Conservation (phyloP, 208 protist species). For the Trypanosoma brucei region DNA sequence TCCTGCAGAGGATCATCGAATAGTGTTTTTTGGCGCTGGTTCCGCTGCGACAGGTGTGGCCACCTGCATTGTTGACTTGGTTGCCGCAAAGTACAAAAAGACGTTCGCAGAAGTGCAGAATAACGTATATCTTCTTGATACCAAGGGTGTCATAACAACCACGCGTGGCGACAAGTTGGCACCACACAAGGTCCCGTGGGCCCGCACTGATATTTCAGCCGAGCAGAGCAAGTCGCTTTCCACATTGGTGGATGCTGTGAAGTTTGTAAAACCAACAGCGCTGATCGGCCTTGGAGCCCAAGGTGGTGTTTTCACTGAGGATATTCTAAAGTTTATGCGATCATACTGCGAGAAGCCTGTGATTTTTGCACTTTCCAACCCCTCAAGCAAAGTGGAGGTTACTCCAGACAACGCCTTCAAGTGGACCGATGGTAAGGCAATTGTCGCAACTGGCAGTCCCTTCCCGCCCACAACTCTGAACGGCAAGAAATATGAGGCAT, state of each 20-base stretch:
- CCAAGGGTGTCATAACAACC: slow-evolving; percentile 85
- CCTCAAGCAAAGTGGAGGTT: slow-evolving; percentile 86
- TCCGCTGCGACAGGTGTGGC: slow-evolving; percentile 93
- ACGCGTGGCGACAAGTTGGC: slow-evolving; percentile 80
- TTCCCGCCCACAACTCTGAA: slow-evolving; percentile 89
- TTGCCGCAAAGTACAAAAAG: slow-evolving; percentile 50
- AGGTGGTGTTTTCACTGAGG: slow-evolving; percentile 92
- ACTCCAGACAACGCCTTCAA: slow-evolving; percentile 92
- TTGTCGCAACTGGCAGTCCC: slow-evolving; percentile 95
- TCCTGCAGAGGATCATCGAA: slow-evolving; percentile 45
- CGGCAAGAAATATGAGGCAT: slow-evolving; percentile 73
- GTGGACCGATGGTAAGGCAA: slow-evolving; percentile 89
- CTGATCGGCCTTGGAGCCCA: slow-evolving; percentile 93
- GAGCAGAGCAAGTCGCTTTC: slow-evolving; percentile 52
- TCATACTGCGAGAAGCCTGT: slow-evolving; percentile 86
- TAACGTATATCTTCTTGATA: slow-evolving; percentile 90
- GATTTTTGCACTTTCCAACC: slow-evolving; percentile 96
- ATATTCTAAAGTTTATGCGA: slow-evolving; percentile 81
- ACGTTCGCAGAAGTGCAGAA: slow-evolving; percentile 72
- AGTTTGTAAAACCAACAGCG: slow-evolving; percentile 92
- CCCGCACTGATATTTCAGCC: slow-evolving; percentile 75
- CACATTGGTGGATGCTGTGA: slow-evolving; percentile 63
- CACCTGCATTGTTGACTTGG: slow-evolving; percentile 87
- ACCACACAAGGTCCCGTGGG: slow-evolving; percentile 85
- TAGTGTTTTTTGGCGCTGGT: slow-evolving; percentile 92